Evolutionary conservation across 1,284 basidiomycete species (phyloP).

Genomic region (Moniliophthora roreri): DNA sequence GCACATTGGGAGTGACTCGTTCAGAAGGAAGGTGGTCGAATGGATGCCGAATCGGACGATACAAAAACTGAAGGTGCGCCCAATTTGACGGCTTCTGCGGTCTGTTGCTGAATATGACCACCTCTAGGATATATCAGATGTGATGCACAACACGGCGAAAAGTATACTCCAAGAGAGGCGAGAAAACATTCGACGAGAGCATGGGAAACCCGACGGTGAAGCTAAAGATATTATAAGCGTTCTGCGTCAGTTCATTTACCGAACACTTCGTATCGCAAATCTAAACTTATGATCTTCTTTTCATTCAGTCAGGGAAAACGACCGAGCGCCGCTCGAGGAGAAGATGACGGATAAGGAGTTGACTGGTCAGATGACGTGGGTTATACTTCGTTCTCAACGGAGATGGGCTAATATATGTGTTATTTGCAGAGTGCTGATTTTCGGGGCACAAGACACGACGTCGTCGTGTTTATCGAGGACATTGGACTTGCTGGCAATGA

Average conservation of each 20-base stretch:
- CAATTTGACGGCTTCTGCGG: neutral
- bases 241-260: constrained; percentile 36
- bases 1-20: constrained; percentile 39
- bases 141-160: constrained; percentile 46
- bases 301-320: constrained; percentile 38
- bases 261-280: neutral
- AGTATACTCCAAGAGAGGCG: constrained; percentile 39
- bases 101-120: neutral
- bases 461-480: constrained; percentile 38
- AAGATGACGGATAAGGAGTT: constrained; percentile 40
- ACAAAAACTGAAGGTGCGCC: constrained; percentile 35
- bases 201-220: constrained; percentile 19
- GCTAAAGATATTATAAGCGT: constrained; percentile 50
- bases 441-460: constrained; percentile 46
- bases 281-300: neutral
- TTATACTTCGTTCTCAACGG: neutral
- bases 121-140: constrained; percentile 35
- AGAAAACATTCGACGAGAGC: constrained; percentile 22
- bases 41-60: constrained; percentile 40
- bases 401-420: neutral
- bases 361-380: constrained; percentile 49
- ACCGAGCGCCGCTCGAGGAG: constrained; percentile 28
- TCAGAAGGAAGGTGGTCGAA: constrained; percentile 46
- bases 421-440: constrained; percentile 36
- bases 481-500: constrained; percentile 30